phyloP scores from a whole-genome alignment of 2,329 filamentous ascomycete species.

The Aureobasidium leucospermi region DNA sequence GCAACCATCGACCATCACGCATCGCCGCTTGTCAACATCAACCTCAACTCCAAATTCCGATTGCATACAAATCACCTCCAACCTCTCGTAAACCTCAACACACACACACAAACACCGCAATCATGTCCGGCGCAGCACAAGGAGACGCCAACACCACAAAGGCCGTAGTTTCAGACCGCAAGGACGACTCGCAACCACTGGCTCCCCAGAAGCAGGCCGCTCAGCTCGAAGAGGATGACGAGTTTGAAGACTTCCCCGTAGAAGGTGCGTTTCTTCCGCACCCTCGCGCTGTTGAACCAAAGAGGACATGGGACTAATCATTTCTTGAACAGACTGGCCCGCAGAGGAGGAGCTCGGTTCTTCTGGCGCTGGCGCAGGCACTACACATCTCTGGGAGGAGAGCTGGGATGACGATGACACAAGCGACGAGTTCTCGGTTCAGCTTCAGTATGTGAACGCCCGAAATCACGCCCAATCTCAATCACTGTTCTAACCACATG shows the following conservation, averaged over 20 bases:
- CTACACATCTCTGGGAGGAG: conserved; percentile 89
- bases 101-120: conserved; percentile 14
- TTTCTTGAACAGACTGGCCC: conserved; percentile 66
- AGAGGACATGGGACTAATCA: not conserved
- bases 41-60: not conserved
- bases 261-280: conserved; percentile 56
- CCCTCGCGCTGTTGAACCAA: not conserved
- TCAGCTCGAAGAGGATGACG: conserved; percentile 89
- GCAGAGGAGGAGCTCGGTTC: conserved; percentile 75
- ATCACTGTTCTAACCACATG: conserved; percentile 9
- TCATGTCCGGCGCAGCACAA: conserved; percentile 42
- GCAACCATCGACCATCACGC: not conserved
- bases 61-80: not conserved
- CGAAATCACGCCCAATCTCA: not conserved
- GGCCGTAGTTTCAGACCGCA: conserved; percentile 31
- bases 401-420: conserved; percentile 99
- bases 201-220: conserved; percentile 56
- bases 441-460: conserved; percentile 62
- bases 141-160: conserved; percentile 34
- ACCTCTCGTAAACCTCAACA: not conserved
- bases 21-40: not conserved
- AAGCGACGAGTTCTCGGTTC: conserved; percentile 89
- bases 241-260: conserved; percentile 97
- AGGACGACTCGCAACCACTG: conserved; percentile 40
- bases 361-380: conserved; percentile 39